phyloP scores from a whole-genome alignment of 148 eudicot genomes.

The Amaranthus palmeri region DNA sequence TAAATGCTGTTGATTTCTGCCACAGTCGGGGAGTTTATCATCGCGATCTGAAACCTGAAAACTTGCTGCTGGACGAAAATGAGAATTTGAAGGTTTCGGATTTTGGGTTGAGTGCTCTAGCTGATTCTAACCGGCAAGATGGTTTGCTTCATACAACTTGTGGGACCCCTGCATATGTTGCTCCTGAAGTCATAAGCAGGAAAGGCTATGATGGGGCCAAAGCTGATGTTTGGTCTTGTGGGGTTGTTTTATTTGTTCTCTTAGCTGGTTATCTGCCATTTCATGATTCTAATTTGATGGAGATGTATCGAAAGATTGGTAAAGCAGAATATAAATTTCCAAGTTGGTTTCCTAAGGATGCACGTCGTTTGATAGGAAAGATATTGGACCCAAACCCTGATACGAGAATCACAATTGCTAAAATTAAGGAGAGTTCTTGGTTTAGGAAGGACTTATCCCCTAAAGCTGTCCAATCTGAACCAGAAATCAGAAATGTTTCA shows the following conservation, averaged over 20 bases:
- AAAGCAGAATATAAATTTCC: constrained; percentile 65
- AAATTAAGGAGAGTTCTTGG: constrained; percentile 59
- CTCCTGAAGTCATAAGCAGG: constrained; percentile 67
- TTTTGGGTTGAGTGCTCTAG: constrained; percentile 76
- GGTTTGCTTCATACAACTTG: constrained; percentile 78
- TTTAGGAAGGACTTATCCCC: constrained; percentile 36
- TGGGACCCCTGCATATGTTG: constrained; percentile 92
- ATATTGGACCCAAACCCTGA: constrained; percentile 69
- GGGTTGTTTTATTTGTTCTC: constrained; percentile 71
- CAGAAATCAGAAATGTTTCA: constrained; percentile 9
- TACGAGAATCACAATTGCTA: constrained; percentile 55
- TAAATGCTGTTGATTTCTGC: constrained; percentile 69
- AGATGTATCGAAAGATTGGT: constrained; percentile 76
- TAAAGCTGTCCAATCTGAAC: constrained; percentile 25
- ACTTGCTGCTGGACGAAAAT: constrained; percentile 67
- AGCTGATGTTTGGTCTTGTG: constrained; percentile 90
- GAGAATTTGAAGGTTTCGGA: constrained; percentile 68
- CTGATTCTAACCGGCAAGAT: constrained; percentile 64
- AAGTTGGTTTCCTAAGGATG: constrained; percentile 46
- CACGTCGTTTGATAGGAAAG: constrained; percentile 37
- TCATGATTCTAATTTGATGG: constrained; percentile 72
- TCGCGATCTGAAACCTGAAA: constrained; percentile 87
- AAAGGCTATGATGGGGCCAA: constrained; percentile 82
- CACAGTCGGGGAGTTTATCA: constrained; percentile 82
- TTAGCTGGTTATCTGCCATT: constrained; percentile 88